A percentile compares a stretch with the other conserved stretches of the same genome.
phyloP scores from a whole-genome alignment of 371 early-diverging fungal genomes.

The Mucor velutinosus region DNA sequence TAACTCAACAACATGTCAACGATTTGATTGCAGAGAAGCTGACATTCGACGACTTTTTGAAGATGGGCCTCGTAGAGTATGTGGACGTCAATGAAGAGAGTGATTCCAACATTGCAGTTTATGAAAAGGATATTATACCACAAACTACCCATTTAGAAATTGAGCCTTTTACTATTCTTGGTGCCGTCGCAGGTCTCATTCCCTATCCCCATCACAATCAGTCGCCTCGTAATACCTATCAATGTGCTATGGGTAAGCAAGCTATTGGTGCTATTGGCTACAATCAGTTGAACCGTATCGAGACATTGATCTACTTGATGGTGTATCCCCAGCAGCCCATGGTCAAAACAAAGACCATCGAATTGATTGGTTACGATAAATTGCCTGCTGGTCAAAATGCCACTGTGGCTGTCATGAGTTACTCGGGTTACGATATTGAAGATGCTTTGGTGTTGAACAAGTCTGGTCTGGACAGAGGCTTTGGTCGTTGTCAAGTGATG shows the following conservation, averaged over 20 bases:
- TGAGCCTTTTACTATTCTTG: conserved; percentile 96
- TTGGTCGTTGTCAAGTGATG: conserved; percentile 96
- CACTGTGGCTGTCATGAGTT: conserved; percentile 99
- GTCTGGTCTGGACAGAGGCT: conserved; percentile 98
- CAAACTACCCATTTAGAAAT: conserved; percentile 98
- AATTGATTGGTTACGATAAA: conserved; percentile 97
- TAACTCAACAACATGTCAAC: conserved; percentile 76
- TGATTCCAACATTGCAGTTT: conserved; percentile 94
- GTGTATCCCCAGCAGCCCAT: conserved; percentile 99
- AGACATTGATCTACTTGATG: conserved; percentile 96
- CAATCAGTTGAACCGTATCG: conserved; percentile 96
- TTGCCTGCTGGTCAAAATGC: conserved; percentile 99
- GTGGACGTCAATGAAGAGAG: conserved; percentile 99
- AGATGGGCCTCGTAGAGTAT: conserved; percentile 96
- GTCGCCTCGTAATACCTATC: conserved; percentile 99
- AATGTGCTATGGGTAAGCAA: conserved; percentile 99
- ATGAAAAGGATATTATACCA: conserved; percentile 79
- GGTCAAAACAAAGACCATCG: conserved; percentile 98
- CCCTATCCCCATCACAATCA: conserved; percentile 99
- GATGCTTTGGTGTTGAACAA: conserved; percentile 99
- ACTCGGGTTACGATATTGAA: conserved; percentile 99
- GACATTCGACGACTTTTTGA: conserved; percentile 90
- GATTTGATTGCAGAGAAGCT: conserved; percentile 66
- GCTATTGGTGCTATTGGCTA: conserved; percentile 98
- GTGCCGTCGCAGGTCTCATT: conserved; percentile 98